Evolutionary conservation across 306 rosid species (phyloP), one percentile per base, ranked within the genome.

Genomic region (Fagus sylvatica): DNA sequence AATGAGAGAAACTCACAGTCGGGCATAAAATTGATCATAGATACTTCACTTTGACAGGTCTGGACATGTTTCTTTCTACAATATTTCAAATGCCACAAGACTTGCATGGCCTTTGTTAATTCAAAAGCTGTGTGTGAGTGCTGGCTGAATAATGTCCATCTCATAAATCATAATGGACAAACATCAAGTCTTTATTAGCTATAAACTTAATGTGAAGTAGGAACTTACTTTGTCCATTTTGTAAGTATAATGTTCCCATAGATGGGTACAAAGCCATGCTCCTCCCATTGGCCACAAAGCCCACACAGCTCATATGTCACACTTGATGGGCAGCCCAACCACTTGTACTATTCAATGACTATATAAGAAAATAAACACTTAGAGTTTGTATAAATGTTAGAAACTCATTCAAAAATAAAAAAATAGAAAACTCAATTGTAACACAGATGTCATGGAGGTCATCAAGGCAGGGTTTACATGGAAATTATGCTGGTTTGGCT

Each of bases 281-380:
- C 98, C 98, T 54, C 98, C 98, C 95, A 94, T 88, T 53, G 93
- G 98, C 97, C 98, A 94, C 75, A 94, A 78, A 16, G 97, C 96
- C 97, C 97, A 94, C 57, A 92, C 96, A 60, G 98, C 97, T 97
- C 97, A 94, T 81, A 90, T 61, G 78, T 94, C 97, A 88, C 74
- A 92, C 97, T 78, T 94, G 98, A 88, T 94, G 98, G 22, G 77
- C 89, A 88, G 92, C 98, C 97, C 98, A 94, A 74, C 97, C 97
- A 74, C 83, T 83, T 59, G 93, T 86, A 74, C 74, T 7, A 59
- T 77, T 74, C 1, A 49, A 32, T 4, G 8, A 55, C 48, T 30
- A 46, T 55, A 39, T 56, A 16, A 78, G 46, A n/a, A 65, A 43
- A 22, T 28, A 13, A 1, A 62, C 9, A 8, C 43, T 62, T 62